These are phyloP conservation scores for Colletotrichum ledebouriae DNA, from an alignment of 2,329 filamentous ascomycete species.

Conservation along the genomic window DNA sequence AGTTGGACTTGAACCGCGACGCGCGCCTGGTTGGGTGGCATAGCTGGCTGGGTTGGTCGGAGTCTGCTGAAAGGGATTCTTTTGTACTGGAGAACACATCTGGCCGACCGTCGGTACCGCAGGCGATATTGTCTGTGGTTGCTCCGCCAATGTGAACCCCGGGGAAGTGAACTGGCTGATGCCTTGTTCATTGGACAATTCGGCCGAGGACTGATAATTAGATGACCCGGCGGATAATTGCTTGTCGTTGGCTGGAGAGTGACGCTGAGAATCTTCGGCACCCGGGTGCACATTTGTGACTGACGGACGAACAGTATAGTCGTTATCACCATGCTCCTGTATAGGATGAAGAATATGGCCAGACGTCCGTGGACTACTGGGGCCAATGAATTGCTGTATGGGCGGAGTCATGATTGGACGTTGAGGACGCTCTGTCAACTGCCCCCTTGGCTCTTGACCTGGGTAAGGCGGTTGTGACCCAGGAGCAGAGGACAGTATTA, in stretches of 20 bases:
- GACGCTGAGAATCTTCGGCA: background rate
- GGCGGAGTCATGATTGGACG: constrained; percentile 19
- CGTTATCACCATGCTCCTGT: constrained; percentile 38
- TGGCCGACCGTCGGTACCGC: background rate
- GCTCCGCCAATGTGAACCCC: background rate
- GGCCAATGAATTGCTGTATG: constrained; percentile 4
- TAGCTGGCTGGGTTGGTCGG: background rate
- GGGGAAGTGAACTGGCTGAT: background rate
- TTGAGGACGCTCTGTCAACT: constrained; percentile 15
- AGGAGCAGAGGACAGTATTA: background rate
- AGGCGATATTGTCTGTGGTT: background rate
- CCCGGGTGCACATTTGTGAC: background rate
- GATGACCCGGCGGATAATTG: constrained; percentile 20
- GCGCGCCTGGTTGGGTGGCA: background rate
- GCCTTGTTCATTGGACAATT: background rate
- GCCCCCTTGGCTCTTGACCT: background rate
- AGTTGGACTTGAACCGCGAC: constrained; percentile 23
- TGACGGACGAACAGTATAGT: background rate
- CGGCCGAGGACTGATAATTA: constrained; percentile 27
- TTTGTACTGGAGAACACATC: constrained; percentile 9
- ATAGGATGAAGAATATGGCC: constrained; percentile 42
- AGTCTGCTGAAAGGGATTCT: constrained; percentile 14
- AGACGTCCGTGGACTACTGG: constrained; percentile 22
- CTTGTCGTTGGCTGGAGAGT: background rate
- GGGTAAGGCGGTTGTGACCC: background rate